phyloP scores from a whole-genome alignment of 305 asterid genomes.

The Stenogyne calaminthoides region DNA sequence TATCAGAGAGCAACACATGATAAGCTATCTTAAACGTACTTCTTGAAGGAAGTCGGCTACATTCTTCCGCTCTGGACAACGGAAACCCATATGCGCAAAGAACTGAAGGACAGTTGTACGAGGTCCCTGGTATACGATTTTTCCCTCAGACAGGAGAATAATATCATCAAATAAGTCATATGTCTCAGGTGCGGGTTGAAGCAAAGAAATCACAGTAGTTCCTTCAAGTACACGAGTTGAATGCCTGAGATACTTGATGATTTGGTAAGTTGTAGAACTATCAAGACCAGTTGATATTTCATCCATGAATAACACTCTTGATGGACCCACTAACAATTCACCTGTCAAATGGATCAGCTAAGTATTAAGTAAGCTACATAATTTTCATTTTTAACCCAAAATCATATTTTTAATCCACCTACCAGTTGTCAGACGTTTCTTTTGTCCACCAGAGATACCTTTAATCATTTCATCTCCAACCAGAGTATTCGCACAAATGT shows the following conservation, averaged over 20 bases:
- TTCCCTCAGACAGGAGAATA: slow-evolving; percentile 87
- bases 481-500: slow-evolving; percentile 79
- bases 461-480: slow-evolving; percentile 98
- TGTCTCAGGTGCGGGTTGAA: slow-evolving; percentile 97
- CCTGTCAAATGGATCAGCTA: slow-evolving; percentile 56
- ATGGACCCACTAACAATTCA: slow-evolving; percentile 82
- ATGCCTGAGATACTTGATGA: slow-evolving; percentile 78
- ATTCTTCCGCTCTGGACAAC: slow-evolving; percentile 86
- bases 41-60: slow-evolving; percentile 97
- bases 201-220: slow-evolving; percentile 82
- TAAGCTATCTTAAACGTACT: slow-evolving; percentile 46
- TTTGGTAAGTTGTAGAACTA: slow-evolving; percentile 88
- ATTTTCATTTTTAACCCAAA: slow-evolving; percentile 17
- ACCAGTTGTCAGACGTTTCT: slow-evolving; percentile 93
- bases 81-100: slow-evolving; percentile 79
- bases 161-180: slow-evolving; percentile 88
- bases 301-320: slow-evolving; percentile 89
- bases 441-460: slow-evolving; percentile 98
- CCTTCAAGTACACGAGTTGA: slow-evolving; percentile 81
- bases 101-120: slow-evolving; percentile 65
- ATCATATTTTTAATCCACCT: slow-evolving; percentile 21
- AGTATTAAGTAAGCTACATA: slow-evolving; percentile 33
- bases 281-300: slow-evolving; percentile 97
- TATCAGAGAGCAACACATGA: slow-evolving; percentile 13
- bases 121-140: slow-evolving; percentile 92